Conservation (phyloP, 2,329 filamentous ascomycete genomes). For the Cordyceps cateniannulata region DNA sequence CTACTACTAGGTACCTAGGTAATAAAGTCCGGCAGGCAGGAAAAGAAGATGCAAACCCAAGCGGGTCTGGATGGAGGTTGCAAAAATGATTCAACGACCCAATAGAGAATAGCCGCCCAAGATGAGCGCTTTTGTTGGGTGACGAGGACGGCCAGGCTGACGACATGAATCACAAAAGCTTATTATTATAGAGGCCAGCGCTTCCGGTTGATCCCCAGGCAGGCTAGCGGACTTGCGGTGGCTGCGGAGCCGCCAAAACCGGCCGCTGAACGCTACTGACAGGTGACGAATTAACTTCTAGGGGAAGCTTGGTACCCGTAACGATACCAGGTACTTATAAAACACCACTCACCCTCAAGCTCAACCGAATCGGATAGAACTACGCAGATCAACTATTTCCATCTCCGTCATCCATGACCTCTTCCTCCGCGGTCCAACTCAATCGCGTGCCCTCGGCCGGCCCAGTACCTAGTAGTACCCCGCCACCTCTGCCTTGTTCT, state of each 20-base stretch:
- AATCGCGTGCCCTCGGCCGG: too few species aligned
- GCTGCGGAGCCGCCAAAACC: conserved; percentile 3
- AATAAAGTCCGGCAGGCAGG: not conserved
- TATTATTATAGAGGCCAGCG: not conserved
- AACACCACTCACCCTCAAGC: too few species aligned
- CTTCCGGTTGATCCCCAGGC: not conserved
- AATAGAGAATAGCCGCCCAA: not conserved
- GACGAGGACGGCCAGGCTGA: not conserved
- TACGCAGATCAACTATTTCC: too few species aligned
- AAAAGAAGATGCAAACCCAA: not conserved
- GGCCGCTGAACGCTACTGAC: not conserved
- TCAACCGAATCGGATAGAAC: not conserved
- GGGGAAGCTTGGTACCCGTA: not conserved
- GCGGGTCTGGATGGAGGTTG: not conserved
- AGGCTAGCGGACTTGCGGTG: conserved; percentile 7
- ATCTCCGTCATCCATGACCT: too few species aligned
- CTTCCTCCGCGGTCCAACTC: too few species aligned
- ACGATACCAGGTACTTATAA: too few species aligned
- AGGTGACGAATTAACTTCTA: too few species aligned
- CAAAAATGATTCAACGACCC: not conserved
- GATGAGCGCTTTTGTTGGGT: not conserved
- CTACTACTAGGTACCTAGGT: too few species aligned
- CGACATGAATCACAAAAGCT: not conserved
- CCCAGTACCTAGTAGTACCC: too few species aligned
- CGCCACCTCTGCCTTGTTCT: too few species aligned